Evolutionary conservation across 1,284 basidiomycete species (phyloP).

Genomic region (Butyriboletus regius): DNA sequence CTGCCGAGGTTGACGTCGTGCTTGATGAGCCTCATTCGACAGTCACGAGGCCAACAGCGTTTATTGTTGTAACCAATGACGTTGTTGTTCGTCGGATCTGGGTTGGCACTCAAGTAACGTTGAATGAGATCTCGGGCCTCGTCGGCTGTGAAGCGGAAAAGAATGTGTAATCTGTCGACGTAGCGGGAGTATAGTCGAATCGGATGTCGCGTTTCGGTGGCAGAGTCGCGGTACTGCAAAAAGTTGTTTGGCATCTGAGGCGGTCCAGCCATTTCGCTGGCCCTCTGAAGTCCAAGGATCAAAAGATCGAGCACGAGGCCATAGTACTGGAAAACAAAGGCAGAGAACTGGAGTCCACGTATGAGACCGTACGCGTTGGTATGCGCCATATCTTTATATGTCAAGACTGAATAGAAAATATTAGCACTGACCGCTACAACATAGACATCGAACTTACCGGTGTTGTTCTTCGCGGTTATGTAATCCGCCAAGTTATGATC

Average conservation of each 20-base stretch:
- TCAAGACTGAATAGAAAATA: conserved; percentile 49
- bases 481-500: conserved; percentile 98
- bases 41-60: conserved; percentile 97
- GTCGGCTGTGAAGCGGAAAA: conserved; percentile 98
- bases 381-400: conserved; percentile 92
- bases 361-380: conserved; percentile 89
- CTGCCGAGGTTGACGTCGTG: conserved; percentile 98
- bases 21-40: conserved; percentile 98
- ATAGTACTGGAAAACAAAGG: conserved; percentile 96
- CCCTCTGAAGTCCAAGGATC: conserved; percentile 87
- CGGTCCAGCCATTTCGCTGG: conserved; percentile 94
- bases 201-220: conserved; percentile 88
- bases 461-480: conserved; percentile 97
- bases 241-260: conserved; percentile 94
- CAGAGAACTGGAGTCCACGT: conserved; percentile 90
- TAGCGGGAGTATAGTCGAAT: conserved; percentile 93
- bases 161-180: conserved; percentile 85
- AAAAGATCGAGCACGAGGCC: conserved; percentile 85
- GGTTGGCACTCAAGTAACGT: conserved; percentile 91
- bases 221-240: conserved; percentile 87
- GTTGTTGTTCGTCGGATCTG: conserved; percentile 97
- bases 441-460: conserved; percentile 37
- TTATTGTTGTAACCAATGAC: conserved; percentile 99
- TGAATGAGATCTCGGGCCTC: conserved; percentile 97
- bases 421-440: background rate